Base-by-base conservation (phyloP, 1,139 yeast genomes). In the Lodderomyces oxycetoniae region DNA sequence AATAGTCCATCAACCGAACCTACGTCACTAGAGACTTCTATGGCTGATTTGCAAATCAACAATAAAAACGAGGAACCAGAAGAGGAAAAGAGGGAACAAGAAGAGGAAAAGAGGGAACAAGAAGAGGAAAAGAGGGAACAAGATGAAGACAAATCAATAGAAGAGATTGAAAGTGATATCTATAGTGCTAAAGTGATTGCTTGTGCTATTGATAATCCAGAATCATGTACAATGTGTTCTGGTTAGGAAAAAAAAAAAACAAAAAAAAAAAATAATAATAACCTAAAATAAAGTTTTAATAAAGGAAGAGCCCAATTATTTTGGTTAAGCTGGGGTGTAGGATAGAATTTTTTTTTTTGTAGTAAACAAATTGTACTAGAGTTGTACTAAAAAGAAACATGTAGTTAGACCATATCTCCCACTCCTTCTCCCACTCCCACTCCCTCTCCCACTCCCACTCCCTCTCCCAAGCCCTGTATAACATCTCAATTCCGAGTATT, bases 161-260 rank as follows among this genome's bases (percentile, higher is more conserved):
- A 38, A 42, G 46, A 40, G 42, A 41, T 43, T 30, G 75, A 66
- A 43, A 63, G 59, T 41, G 96, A 91, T 56, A 91, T 91, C 52
- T 91, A 71, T 74, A 87, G 91, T 60, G 84, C 95, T 22, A 81
- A 88, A 65, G 97, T 83, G 28, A 77, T 91, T 63, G 96, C 96
- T 28, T 91, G 98, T 71, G 95, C 97, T 37, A 88, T 91, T 59
- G 79, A 84, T 59, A 91, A 91, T 67, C 96, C 96, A 40, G 97
- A 86, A 63, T 78, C 97, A 31, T 91, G 98, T 67, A 91, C 91
- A 57, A 91, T 91, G 98, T 91, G 98, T 71, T 89, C 97, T 43
- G 97, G 97, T 69, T 91, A 69, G 63, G 14, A 10, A n/a, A 24
- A 14, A 20, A 20, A 20, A 20, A 9, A 20, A 20, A 20, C 7